Base-by-base conservation (phyloP, 2,329 filamentous ascomycete genomes). In the Fusarium tanahbumbuense region DNA sequence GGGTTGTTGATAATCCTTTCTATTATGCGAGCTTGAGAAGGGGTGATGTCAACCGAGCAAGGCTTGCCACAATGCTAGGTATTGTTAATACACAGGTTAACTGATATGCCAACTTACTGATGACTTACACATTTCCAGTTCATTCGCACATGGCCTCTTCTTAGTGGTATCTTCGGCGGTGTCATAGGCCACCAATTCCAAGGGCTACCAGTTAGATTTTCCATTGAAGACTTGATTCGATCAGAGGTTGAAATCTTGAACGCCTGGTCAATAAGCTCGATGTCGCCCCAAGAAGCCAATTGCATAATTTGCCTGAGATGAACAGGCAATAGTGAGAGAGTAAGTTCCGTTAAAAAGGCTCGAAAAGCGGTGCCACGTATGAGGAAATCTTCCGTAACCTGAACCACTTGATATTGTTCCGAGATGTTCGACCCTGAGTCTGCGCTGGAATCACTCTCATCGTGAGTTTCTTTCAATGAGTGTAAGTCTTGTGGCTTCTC, bases 141-240 rank as follows among this genome's bases (percentile, higher is more conserved):
- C 58, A 61, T 49, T 23, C 58, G 28, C 13, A 49, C 13, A 8
- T 58, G 22, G 5, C 58, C 58, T 23, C 28, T 42, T 34, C 6
- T 42, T 18, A 61, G 16, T 41, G 53, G n/a, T 11, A 22, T 18
- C 12, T 23, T 32, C 2, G 58, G 58, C 25, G 44, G 9, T n/a
- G 22, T 8, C 9, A 61, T 22, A 12, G 44, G 53, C 58, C 53
- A 58, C 58, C 44, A 61, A 16, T 61, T 27, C 58, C 58, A 61
- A 27, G 53, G 44, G 13, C 53, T 58, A 2, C 54, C 58, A 6
- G 58, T 58, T 7, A 48, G 9, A 15, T 49, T 5, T 20, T 61
- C 58, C 3, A 48, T 4, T 1, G 34, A 49, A 11, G 15, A 49
- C 18, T 61, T 61, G 42, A 61, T 41, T 23, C 11, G 22, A 22